Base-by-base conservation (phyloP, 2,329 filamentous ascomycete species). In the Acrodontium crateriforme region DNA sequence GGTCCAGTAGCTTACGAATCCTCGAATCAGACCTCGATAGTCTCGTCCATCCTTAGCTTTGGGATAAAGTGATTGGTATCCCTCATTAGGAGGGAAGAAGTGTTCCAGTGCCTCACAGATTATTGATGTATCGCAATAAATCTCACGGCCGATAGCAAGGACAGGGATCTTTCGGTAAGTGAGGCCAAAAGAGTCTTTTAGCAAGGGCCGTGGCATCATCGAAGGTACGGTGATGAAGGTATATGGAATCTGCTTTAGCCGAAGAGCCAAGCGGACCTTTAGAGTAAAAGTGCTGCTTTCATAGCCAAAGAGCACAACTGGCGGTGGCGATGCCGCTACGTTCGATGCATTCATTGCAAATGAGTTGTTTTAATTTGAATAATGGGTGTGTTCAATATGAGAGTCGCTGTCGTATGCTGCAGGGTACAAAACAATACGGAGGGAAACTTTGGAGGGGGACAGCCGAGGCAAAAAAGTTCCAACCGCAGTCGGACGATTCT, bases 1-100 rank as follows among this genome's bases (percentile, higher is more conserved):
- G 3, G 47, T 52, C 55, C 55, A 59, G 35, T 56, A 58, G n/a
- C 41, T 47, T 3, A 55, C 50, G 18, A 58, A 56, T 0, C 54
- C 53, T n/a, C 56, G 38, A 4, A 50, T 54, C 2, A 59, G 30
- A 0, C 45, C 42, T 5, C 47, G 27, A 29, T 59, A 56, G n/a
- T 38, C 36, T 40, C 54, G 45, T 1, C 46, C 46, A 19, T 47
- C 50, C 3, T 39, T 25, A 2, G 45, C 40, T 5, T 31, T 25
- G 2, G 54, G 56, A 34, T 58, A 58, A 5, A 58, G 38, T 9
- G 45, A 46, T 6, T 44, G 44, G 26, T 46, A 55, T n/a, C 49
- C 50, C n/a, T 45, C 44, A 8, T 35, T 34, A 17, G 31, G 29
- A 3, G 44, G 44, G 23, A 46, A 47, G 40, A 46, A 46, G 29